Evolutionary conservation across 257 asterid genomes (phyloP).

Genomic region (Gardenia jasminoides): DNA sequence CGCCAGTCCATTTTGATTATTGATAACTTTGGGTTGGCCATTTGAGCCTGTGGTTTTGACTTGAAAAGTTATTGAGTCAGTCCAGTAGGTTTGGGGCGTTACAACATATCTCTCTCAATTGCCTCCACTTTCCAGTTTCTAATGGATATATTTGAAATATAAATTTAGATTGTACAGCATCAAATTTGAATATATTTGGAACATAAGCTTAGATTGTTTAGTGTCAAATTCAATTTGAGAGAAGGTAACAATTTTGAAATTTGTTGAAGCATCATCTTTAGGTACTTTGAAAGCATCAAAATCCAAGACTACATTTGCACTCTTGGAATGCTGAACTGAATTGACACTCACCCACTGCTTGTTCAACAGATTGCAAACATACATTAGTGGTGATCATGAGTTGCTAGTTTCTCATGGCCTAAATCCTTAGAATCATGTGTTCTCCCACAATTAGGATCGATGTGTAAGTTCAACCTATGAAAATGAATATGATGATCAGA

Average conservation of each 20-base stretch:
- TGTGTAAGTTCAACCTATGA: too few relatives aligned
- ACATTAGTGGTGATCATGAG: slow-evolving; percentile 38
- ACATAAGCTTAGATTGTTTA: slow-evolving; percentile 19
- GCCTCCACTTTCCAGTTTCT: slow-evolving; percentile 42
- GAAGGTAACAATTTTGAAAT: slow-evolving; percentile 48
- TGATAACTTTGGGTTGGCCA: too few relatives aligned
- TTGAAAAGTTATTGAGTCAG: too few relatives aligned
- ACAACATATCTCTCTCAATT: slow-evolving; percentile 39
- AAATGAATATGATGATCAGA: too few relatives aligned
- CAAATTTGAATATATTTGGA: too few relatives aligned
- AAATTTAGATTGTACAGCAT: too few relatives aligned
- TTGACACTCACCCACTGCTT: slow-evolving; percentile 38
- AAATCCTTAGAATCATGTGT: too few relatives aligned
- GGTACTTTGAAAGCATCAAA: slow-evolving; percentile 48
- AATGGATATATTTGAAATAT: slow-evolving; percentile 50
- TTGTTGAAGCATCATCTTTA: slow-evolving; percentile 27
- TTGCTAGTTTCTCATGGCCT: too few relatives aligned
- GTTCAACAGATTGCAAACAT: slow-evolving; percentile 69
- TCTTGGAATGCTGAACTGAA: slow-evolving; percentile 41
- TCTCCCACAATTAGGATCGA: too few relatives aligned
- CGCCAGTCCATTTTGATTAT: too few relatives aligned
- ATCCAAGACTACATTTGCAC: slow-evolving; percentile 40
- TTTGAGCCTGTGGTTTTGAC: too few relatives aligned
- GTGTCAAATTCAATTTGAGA: slow-evolving; percentile 15
- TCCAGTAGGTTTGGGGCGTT: too few relatives aligned